Conservation (phyloP, 495 filamentous ascomycete genomes). For the Chaetomium fimeti region DNA sequence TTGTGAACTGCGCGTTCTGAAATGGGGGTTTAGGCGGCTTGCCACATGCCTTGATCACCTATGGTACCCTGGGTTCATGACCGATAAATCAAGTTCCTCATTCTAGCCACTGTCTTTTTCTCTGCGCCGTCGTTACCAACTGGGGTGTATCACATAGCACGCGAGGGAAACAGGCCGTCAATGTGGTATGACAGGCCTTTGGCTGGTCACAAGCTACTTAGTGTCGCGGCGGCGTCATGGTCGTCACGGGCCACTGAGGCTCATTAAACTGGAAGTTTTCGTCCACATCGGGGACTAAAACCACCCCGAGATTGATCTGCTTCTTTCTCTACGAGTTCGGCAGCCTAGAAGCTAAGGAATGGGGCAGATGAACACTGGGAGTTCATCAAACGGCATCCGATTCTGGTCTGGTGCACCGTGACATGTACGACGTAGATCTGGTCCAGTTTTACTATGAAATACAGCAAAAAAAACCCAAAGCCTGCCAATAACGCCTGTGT, state of each 20-base stretch:
- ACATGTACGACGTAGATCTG: constrained; percentile 13
- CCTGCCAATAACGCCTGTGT: constrained; percentile 32
- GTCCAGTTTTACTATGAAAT: constrained; percentile 19
- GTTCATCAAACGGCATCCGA: background rate
- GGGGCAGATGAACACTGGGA: background rate
- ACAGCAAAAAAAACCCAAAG: constrained; percentile 28
- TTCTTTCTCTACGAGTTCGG: background rate
- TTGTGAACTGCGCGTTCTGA: background rate
- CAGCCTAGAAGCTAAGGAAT: background rate
- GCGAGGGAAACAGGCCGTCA: background rate
- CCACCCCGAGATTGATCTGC: too few relatives aligned
- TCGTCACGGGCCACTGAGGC: too few relatives aligned
- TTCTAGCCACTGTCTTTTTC: background rate
- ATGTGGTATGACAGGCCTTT: too few relatives aligned
- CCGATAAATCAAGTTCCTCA: background rate
- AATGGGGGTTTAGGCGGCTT: background rate
- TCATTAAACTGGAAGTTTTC: too few relatives aligned
- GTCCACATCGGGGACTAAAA: too few relatives aligned
- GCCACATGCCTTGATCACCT: background rate
- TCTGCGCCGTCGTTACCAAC: background rate
- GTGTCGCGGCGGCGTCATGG: too few relatives aligned
- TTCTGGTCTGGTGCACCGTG: constrained; percentile 7
- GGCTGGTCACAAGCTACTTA: too few relatives aligned
- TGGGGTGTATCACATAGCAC: background rate
- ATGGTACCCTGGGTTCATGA: background rate